A percentile compares a stretch with the other conserved stretches of the same genome.
phyloP scores from a whole-genome alignment of 2,329 filamentous ascomycete species.

The Emergomyces orientalis region DNA sequence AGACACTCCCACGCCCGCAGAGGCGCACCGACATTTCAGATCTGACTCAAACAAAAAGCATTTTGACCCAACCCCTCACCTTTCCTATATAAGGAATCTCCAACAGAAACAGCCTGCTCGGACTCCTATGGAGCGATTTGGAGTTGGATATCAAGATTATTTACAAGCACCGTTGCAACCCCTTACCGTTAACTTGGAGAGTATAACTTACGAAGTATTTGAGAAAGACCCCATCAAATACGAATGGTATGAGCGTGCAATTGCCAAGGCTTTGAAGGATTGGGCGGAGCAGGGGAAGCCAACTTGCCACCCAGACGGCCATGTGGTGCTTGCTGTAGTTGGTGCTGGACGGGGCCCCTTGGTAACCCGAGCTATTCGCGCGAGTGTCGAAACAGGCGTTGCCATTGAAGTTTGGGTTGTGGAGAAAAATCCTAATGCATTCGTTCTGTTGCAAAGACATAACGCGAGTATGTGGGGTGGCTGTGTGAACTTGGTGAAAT shows the following conservation, averaged over 20 bases:
- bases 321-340: constrained; percentile 80
- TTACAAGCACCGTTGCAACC: constrained; percentile 91
- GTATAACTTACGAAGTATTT: constrained; percentile 95
- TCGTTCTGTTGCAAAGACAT: constrained; percentile 79
- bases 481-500: constrained; percentile 79
- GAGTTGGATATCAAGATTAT: constrained; percentile 78
- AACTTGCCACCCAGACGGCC: constrained; percentile 59
- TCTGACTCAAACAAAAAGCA: constrained; percentile 38
- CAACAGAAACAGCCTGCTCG: constrained; percentile 68
- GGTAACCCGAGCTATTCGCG: constrained; percentile 75
- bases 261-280: constrained; percentile 69
- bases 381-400: constrained; percentile 66
- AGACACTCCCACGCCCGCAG: constrained; percentile 60
- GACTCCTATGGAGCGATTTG: constrained; percentile 56
- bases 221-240: constrained; percentile 98
- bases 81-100: constrained; percentile 75
- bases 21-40: constrained; percentile 45
- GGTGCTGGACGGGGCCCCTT: constrained; percentile 88
- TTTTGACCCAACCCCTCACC: constrained; percentile 53
- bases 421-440: constrained; percentile 97
- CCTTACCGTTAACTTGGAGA: constrained; percentile 90
- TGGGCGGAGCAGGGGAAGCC: constrained; percentile 66
- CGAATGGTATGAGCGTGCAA: constrained; percentile 82
- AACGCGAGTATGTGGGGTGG: constrained; percentile 74
- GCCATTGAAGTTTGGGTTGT: constrained; percentile 81